phyloP scores from a whole-genome alignment of 768 basidiomycete genomes.

The Russula compacta region DNA sequence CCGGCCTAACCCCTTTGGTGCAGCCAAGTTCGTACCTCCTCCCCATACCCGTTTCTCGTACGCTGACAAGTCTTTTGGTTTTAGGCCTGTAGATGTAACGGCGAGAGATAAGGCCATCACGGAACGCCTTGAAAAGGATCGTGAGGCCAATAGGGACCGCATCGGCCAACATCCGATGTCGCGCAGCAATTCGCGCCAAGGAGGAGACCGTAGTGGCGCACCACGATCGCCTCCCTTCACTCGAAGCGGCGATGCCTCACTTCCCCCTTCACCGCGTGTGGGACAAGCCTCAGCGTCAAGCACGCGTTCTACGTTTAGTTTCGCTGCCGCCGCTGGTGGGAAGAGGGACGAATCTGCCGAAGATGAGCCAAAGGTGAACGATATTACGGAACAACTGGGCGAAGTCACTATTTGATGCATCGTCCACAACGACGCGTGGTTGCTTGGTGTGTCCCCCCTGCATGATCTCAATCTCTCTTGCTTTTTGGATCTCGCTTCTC shows the following conservation, averaged over 20 bases:
- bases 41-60: neutral
- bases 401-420: constrained; percentile 29
- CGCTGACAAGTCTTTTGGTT: neutral
- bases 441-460: constrained; percentile 2
- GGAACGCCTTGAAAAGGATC: constrained; percentile 61
- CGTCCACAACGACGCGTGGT: neutral
- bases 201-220: constrained; percentile 23
- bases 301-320: constrained; percentile 69
- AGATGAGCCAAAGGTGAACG: constrained; percentile 18
- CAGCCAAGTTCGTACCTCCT: constrained; percentile 50
- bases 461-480: constrained; percentile 16
- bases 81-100: constrained; percentile 77
- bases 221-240: constrained; percentile 23
- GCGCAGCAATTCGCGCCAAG: constrained; percentile 33
- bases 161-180: constrained; percentile 33
- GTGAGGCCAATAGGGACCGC: constrained; percentile 34
- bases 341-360: constrained; percentile 32
- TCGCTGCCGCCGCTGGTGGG: constrained; percentile 62
- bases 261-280: constrained; percentile 16
- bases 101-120: constrained; percentile 66
- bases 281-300: constrained; percentile 30
- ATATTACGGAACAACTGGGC: constrained; percentile 27
- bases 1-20: constrained; percentile 76
- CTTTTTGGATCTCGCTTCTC: constrained; percentile 15
- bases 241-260: constrained; percentile 11